Evolutionary conservation across 306 rosid genomes (phyloP).

Genomic region (Myrica gale): DNA sequence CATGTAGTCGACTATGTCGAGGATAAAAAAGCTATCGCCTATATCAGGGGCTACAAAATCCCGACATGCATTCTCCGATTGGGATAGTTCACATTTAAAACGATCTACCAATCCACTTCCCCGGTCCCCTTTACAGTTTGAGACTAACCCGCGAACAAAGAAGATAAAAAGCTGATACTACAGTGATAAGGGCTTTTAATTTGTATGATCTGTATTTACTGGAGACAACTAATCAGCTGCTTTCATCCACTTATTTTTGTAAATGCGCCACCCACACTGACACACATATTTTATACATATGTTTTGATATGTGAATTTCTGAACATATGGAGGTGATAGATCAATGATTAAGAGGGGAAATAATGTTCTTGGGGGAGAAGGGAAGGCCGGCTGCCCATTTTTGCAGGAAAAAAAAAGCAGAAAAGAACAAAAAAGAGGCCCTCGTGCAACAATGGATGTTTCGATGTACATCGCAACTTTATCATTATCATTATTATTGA

Average conservation of each 20-base stretch:
- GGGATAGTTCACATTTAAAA: background rate
- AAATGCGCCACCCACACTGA: background rate
- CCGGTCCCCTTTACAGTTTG: too few species aligned
- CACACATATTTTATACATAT: background rate
- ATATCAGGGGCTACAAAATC: background rate
- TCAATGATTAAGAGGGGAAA: slow-evolving; percentile 47
- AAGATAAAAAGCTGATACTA: slow-evolving; percentile 29
- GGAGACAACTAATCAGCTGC: background rate
- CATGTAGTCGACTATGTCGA: background rate
- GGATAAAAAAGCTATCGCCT: background rate
- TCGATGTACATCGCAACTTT: slow-evolving; percentile 55
- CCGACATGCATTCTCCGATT: background rate
- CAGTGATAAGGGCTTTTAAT: background rate
- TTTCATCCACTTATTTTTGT: background rate
- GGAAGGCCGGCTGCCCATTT: slow-evolving; percentile 32
- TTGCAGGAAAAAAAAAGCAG: slow-evolving; percentile 38
- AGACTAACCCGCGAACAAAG: background rate
- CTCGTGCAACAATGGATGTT: slow-evolving; percentile 78
- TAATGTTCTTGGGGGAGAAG: slow-evolving; percentile 23
- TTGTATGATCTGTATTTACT: background rate
- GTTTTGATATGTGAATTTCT: background rate
- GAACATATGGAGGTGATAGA: slow-evolving; percentile 7
- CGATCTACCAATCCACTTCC: too few species aligned
- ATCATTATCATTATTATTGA: slow-evolving; percentile 17
- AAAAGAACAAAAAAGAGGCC: slow-evolving; percentile 80